Percentiles rank a stretch among this genome's conserved stretches.
Conservation (phyloP, 139 green algal species). For the Chlamydomonas applanata region DNA sequence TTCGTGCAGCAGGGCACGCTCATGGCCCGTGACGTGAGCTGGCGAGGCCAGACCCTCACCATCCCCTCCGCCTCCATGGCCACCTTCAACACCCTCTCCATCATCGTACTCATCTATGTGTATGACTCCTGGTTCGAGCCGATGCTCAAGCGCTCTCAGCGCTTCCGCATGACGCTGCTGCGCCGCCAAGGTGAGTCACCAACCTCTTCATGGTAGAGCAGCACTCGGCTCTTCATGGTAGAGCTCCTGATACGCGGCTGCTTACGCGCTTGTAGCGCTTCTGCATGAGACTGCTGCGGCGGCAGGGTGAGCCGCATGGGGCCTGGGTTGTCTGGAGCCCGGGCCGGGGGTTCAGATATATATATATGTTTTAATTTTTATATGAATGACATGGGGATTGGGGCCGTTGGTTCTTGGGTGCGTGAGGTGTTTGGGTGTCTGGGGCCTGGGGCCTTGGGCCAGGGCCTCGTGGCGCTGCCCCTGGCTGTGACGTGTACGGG, state of each 20-base stretch:
- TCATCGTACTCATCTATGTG: conserved; percentile 77
- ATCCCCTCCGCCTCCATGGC: conserved; percentile 84
- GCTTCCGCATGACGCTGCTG: conserved; percentile 70
- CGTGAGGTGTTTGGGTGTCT: no score
- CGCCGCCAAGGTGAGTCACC: conserved; percentile 35
- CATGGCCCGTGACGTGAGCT: conserved; percentile 54
- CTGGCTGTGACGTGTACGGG: no score
- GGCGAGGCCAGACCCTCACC: not conserved
- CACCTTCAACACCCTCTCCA: conserved; percentile 84
- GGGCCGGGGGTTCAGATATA: no score
- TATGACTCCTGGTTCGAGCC: conserved; percentile 82
- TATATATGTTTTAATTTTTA: no score
- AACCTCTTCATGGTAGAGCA: no score
- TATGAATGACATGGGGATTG: no score
- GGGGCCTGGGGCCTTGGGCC: no score
- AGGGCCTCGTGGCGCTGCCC: no score
- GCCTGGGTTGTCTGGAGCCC: no score
- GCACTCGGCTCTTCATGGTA: no score
- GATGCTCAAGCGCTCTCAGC: conserved; percentile 36
- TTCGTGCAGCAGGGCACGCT: conserved; percentile 85
- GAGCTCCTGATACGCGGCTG: not conserved
- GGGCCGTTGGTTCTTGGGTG: no score
- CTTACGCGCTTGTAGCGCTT: not conserved
- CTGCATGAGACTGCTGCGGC: not conserved
- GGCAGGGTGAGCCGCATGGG: no score